Evolutionary conservation across 345 rosid species (phyloP), one percentile per base, ranked within the genome.

Genomic region (Boechera retrofracta): DNA sequence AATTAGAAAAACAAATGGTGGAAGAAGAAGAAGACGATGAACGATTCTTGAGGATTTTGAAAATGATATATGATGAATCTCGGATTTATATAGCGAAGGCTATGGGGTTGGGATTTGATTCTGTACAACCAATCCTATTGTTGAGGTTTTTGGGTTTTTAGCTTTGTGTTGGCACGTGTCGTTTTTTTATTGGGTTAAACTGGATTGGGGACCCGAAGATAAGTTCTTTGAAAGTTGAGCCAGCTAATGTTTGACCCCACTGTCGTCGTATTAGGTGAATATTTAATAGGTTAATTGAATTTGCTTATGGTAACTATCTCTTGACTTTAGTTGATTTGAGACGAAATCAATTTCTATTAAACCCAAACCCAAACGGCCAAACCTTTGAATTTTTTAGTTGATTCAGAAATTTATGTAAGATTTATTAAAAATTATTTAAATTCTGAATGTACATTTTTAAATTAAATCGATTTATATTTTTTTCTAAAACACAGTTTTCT

Each of bases 31-130:
- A 31, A 71, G 77, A 8, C 4, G 71, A 65, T 9, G 71, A 71
- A n/a, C 1, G 66, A 47, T 1, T 64, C 64, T 42, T 56, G 6
- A 6, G 1, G 55, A 0, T 49, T 59, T 73, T 51, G 0, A 24
- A 63, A 71, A 77, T 44, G 0, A 10, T 1, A 1, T 4, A 6
- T 1, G 49, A 32, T 36, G 1, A 41, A 3, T 48, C 2, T 66
- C 47, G 59, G 65, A 69, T 53, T 60, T 79, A 73, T 79, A 79
- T 53, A 73, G 69, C n/a, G 10, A 0, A 38, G 70, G 63, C 9
- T 45, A 64, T 48, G 81, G 24, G 58, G 13, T 9, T 39, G 69
- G 77, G 77, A 8, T 59, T 3, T 59, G 9, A 52, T 78, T 67
- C 69, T 16, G 6, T 78, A 49, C 42, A 28, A 52, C 64, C 2